These are phyloP conservation scores for Linnemannia exigua DNA, from an alignment of 192 early-diverging fungal species.

Conservation along the genomic window DNA sequence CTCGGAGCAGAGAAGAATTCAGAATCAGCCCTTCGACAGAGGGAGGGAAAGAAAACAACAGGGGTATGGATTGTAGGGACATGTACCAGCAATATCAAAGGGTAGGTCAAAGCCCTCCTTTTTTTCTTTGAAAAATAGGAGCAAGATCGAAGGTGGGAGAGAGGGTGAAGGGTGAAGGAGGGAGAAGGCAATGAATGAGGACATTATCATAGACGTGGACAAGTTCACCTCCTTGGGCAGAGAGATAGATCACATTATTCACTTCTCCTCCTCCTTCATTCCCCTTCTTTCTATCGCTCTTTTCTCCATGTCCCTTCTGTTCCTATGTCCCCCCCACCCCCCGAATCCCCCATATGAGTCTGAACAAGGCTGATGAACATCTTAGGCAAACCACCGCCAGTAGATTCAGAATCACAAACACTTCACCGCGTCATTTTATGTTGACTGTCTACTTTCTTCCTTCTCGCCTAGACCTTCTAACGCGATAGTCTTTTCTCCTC, in stretches of 20 bases:
- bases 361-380: background rate
- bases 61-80: background rate
- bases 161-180: background rate
- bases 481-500: background rate
- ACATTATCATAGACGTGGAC: background rate
- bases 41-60: background rate
- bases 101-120: background rate
- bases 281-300: background rate
- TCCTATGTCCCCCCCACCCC: background rate
- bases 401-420: too few species aligned
- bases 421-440: too few species aligned
- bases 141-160: background rate
- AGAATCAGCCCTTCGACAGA: background rate
- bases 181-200: background rate
- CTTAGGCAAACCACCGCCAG: background rate
- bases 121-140: background rate
- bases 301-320: background rate
- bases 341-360: too few species aligned
- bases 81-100: background rate
- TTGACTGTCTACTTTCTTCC: too few species aligned
- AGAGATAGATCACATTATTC: background rate
- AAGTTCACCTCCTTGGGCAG: background rate
- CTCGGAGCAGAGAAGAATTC: slow-evolving; percentile 6
- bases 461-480: background rate
- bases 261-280: background rate